phyloP scores from a whole-genome alignment of 148 eudicot genomes.

The Fallopia convolvulus region DNA sequence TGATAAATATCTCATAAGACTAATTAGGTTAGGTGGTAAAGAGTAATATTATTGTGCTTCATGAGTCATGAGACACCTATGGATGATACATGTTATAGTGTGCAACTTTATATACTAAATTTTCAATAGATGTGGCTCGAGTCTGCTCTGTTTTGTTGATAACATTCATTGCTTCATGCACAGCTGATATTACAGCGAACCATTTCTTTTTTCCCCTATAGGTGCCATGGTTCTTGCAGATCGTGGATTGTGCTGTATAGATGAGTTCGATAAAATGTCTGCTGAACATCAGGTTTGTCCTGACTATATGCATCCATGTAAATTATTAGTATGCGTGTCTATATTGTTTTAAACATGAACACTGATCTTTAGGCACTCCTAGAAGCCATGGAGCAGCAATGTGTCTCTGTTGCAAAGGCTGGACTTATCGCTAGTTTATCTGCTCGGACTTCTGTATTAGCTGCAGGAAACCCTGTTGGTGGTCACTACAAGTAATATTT shows the following conservation, averaged over 20 bases:
- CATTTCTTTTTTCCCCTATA: constrained; percentile 16
- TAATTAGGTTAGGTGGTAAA: not conserved
- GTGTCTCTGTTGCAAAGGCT: constrained; percentile 98
- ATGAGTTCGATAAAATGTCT: constrained; percentile 99
- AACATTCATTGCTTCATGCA: not conserved
- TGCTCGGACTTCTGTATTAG: constrained; percentile 93
- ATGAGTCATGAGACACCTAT: not conserved
- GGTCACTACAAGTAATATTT: constrained; percentile 73
- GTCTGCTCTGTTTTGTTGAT: not conserved
- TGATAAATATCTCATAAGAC: not conserved
- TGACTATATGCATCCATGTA: not conserved
- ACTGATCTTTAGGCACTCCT: constrained; percentile 52
- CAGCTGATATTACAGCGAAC: not conserved
- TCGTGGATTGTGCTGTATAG: constrained; percentile 94
- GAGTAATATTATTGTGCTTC: too few species aligned
- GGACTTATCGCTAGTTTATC: constrained; percentile 97
- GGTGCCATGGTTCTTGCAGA: constrained; percentile 99
- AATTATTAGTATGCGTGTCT: not conserved
- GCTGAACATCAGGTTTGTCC: constrained; percentile 88
- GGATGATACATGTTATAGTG: not conserved
- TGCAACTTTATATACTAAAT: not conserved
- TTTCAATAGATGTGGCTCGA: not conserved
- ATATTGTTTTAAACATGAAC: not conserved
- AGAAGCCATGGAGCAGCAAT: constrained; percentile 99
- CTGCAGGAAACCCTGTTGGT: constrained; percentile 98